phyloP scores from a whole-genome alignment of 1,139 yeast genomes.

The Candida frijolesensis region DNA sequence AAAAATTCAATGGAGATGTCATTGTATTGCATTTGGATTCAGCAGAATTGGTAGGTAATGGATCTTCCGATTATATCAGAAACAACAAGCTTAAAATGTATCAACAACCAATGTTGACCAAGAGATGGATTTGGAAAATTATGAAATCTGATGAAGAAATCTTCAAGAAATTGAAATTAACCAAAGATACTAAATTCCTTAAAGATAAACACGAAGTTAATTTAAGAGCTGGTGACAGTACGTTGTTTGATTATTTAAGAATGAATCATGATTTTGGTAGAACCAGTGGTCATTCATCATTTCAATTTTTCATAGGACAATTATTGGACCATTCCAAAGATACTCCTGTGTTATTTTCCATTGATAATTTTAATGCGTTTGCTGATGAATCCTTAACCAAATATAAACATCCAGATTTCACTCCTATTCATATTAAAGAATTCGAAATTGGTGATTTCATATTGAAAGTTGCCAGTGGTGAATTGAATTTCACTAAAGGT shows the following conservation, averaged over 20 bases:
- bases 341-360: constrained; percentile 66
- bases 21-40: constrained; percentile 69
- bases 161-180: constrained; percentile 52
- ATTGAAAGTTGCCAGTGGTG: constrained; percentile 60
- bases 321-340: constrained; percentile 43
- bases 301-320: constrained; percentile 59
- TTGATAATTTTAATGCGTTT: constrained; percentile 76
- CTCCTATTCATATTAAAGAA: constrained; percentile 59
- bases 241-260: constrained; percentile 41
- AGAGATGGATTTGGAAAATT: constrained; percentile 59
- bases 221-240: constrained; percentile 45
- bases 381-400: constrained; percentile 57
- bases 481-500: constrained; percentile 54
- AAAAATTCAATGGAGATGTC: constrained; percentile 45
- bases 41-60: constrained; percentile 65
- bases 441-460: constrained; percentile 70
- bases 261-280: constrained; percentile 44
- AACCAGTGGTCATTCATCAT: constrained; percentile 37
- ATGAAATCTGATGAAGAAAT: constrained; percentile 56
- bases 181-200: constrained; percentile 42
- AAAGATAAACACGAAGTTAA: constrained; percentile 35
- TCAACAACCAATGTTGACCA: constrained; percentile 81
- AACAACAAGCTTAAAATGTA: constrained; percentile 53
- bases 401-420: constrained; percentile 62
- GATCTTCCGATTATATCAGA: constrained; percentile 66